Base-by-base conservation (phyloP, 768 basidiomycete species). In the Basidioascus undulatus region DNA sequence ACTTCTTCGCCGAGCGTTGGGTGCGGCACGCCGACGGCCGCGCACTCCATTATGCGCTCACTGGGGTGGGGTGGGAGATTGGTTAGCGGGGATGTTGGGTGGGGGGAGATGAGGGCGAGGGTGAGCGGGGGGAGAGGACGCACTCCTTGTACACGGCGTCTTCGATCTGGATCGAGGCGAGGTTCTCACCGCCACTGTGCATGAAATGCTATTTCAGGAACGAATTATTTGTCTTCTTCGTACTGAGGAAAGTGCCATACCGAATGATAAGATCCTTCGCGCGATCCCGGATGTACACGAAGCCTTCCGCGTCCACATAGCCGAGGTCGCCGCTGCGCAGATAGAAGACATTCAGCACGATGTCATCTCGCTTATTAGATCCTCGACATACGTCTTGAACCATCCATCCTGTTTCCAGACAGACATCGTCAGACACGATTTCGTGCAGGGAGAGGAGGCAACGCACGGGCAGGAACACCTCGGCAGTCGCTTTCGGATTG, bases 321-420 rank as follows among this genome's bases (percentile, higher is more conserved):
- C 44, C 52, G 5, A 53, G 32, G 16, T 53, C 52, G 2, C 52
- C 52, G 0, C 45, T 49, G 38, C 21, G 1, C 1, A 2, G 6
- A 3, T 6, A n/a, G 21, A 35, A 7, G 3, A 12, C 11, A 3
- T 11, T 30, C 11, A 5, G 19, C 10, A 11, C 26, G 27, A 38
- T 18, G 15, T 3, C 12, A 1, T n/a, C 19, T 24, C 56, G 57
- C 31, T 60, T 57, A 44, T 53, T 53, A 54, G 62, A 62, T 61
- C 61, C 62, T 21, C 61, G 61, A 35, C n/a, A n/a, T n/a, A n/a
- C 31, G 61, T 57, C 45, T 53, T 53, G 55, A 63, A 62, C 61
- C 61, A 63, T 21, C 61, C 61, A 35, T 62, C 61, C n/a, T 40
- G 24, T 10, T 55, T 57, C n/a, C n/a, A n/a, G n/a, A n/a, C n/a